Base-by-base conservation (phyloP, 2,329 filamentous ascomycete genomes). In the Sclerotinia nivalis region DNA sequence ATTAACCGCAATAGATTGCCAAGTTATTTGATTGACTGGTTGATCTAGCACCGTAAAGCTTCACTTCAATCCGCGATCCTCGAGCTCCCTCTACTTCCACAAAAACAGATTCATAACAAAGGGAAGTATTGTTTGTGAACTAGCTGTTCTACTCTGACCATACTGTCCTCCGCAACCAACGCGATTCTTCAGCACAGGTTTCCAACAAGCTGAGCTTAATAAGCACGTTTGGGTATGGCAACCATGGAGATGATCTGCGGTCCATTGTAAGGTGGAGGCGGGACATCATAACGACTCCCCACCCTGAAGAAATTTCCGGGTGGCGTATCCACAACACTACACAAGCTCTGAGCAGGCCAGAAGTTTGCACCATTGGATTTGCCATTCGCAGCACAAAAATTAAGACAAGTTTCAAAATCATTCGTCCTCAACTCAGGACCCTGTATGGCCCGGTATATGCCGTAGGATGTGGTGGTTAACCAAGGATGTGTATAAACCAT, bases 401-500 rank as follows among this genome's bases (percentile, higher is more conserved):
- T 1, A 2, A 65, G 47, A 8, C 61, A 65, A 1, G 61, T 40
- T 8, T 65, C 61, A 4, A 65, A 65, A 22, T 65, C 47, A 25
- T 34, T 52, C 22, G 61, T 65, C 47, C 52, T 65, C n/a, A 65
- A 1, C n/a, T 65, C 61, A 52, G 61, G 61, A 34, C 61, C 61
- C n/a, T 65, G 61, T 6, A 52, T 15, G 2, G 61, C 61, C 34
- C 61, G 10, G 47, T 65, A 65, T 37, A 65, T 65, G 2, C 61
- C 61, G 34, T 65, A 10, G 1, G 61, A 65, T 22, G 61, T 65
- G 47, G 61, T 65, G 31, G 61, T 43, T 22, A 65, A 22, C 61
- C 61, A 65, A 2, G 61, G 61, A 52, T 65, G 8, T 13, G 61
- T 52, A 18, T 65, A 65, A 10, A 65, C 61, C 61, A 65, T 65